phyloP scores from a whole-genome alignment of 2,329 filamentous ascomycete species.

The Pseudogymnoascus sp. region DNA sequence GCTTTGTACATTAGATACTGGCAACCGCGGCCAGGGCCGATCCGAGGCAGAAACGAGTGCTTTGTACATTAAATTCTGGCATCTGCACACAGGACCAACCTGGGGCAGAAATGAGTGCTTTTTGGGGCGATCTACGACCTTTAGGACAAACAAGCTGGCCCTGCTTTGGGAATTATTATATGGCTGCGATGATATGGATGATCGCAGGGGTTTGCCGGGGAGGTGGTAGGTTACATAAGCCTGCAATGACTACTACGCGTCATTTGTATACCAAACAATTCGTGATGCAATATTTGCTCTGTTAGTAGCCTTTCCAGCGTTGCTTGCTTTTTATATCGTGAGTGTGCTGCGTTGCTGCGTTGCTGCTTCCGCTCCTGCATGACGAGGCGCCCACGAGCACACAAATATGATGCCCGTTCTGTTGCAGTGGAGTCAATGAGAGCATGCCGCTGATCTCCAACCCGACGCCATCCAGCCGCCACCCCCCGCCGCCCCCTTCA shows the following conservation, averaged over 20 bases:
- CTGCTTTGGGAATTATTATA: background rate
- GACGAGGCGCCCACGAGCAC: background rate
- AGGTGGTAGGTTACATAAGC: background rate
- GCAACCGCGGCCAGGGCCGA: background rate
- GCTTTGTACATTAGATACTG: slow-evolving; percentile 1
- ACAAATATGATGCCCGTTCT: background rate
- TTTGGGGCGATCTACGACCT: background rate
- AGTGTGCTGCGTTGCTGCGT: background rate
- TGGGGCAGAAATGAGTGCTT: background rate
- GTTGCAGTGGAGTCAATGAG: background rate
- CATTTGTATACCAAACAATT: slow-evolving; percentile 4
- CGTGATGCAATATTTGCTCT: slow-evolving; percentile 2
- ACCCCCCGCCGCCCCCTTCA: slow-evolving; percentile 3
- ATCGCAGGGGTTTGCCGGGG: background rate
- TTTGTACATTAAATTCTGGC: background rate
- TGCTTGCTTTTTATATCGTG: background rate
- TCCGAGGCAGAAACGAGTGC: slow-evolving; percentile 12
- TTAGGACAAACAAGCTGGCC: background rate
- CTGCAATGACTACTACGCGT: background rate
- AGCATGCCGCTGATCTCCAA: background rate
- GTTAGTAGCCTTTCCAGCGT: background rate
- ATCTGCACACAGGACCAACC: background rate
- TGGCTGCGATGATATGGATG: background rate
- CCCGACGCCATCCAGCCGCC: slow-evolving; percentile 11
- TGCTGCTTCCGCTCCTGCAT: background rate